Evolutionary conservation across 176 grass and related monocot species (phyloP).

Genomic region (Puya raimondii): DNA sequence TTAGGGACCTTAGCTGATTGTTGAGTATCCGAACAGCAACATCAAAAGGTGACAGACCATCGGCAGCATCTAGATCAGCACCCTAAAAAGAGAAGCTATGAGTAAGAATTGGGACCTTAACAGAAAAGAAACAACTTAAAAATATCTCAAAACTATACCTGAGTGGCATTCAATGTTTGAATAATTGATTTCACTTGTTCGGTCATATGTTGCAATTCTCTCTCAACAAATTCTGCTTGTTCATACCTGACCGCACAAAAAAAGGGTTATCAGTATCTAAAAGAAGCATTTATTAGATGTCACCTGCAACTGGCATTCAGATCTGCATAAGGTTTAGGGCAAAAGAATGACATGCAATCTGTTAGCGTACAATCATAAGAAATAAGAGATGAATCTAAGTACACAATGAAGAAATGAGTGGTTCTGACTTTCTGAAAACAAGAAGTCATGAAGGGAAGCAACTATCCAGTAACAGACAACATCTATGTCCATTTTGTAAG

Average conservation of each 20-base stretch:
- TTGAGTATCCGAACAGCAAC: constrained; percentile 92
- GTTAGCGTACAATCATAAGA: too few species aligned
- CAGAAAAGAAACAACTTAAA: constrained; percentile 12
- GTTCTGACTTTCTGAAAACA: too few species aligned
- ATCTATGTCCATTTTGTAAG: too few species aligned
- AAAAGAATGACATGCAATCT: too few species aligned
- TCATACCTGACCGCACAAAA: constrained; percentile 60
- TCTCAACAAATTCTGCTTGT: constrained; percentile 70
- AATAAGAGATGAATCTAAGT: too few species aligned
- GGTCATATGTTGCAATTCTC: constrained; percentile 94
- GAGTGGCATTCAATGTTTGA: constrained; percentile 80
- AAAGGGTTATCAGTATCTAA: neutral
- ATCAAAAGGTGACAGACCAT: constrained; percentile 89
- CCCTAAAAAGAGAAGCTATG: constrained; percentile 43
- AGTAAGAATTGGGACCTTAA: constrained; percentile 16
- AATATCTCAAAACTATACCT: constrained; percentile 32
- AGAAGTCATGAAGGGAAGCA: too few species aligned
- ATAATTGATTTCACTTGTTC: constrained; percentile 98
- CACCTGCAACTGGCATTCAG: neutral
- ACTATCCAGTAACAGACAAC: too few species aligned
- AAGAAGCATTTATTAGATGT: neutral
- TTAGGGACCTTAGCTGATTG: constrained; percentile 89
- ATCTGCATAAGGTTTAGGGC: too few species aligned
- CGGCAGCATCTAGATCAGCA: constrained; percentile 48
- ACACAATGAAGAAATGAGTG: too few species aligned